Evolutionary conservation across 2,329 filamentous ascomycete genomes (phyloP), one percentile per base, ranked within the genome.

Genomic region (Boeremia lycopersici): DNA sequence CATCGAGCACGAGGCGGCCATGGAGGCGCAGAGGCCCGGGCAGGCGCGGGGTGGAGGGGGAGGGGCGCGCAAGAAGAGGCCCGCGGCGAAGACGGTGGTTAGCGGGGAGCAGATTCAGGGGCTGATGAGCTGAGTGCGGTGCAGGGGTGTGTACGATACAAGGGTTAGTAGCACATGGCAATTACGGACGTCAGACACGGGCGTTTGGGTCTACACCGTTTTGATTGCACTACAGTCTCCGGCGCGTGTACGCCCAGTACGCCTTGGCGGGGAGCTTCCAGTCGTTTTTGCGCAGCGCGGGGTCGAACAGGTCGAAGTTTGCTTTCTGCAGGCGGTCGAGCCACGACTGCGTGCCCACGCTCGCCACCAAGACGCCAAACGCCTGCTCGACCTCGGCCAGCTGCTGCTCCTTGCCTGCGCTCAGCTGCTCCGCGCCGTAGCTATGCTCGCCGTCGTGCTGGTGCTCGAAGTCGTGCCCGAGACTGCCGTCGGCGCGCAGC

Each of bases 391-490:
- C 75, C 48, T 89, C 86, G 19, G 78, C 74, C 5, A 70, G 56
- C 60, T 81, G 77, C 15, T 66, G 65, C 12, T 77, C 73, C 65
- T 53, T 64, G 60, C 48, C 71, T 34, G 48, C 69, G 67, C 11
- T 72, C 61, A 61, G 74, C 64, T 78, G 67, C 48, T 68, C 66
- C 33, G 58, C 56, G 40, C 72, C 72, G 63, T 86, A 84, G 48
- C 80, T 73, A 68, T 84, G 83, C 44, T 89, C 90, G 45, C 86
- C 86, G 70, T 96, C 91, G 28, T 86, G 85, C 57, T 89, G 83
- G 69, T 97, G 90, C 76, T 98, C 93, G 72, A 93, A 97, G 5
- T 90, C 91, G 72, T 97, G 93, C 0, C 89, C 91, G 0, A 90
- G 85, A 43, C 86, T 87, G 63, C 89, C 78, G 1, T 92, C 91